Conservation (phyloP, 2,329 filamentous ascomycete species). For the Neocucurbitaria cava region DNA sequence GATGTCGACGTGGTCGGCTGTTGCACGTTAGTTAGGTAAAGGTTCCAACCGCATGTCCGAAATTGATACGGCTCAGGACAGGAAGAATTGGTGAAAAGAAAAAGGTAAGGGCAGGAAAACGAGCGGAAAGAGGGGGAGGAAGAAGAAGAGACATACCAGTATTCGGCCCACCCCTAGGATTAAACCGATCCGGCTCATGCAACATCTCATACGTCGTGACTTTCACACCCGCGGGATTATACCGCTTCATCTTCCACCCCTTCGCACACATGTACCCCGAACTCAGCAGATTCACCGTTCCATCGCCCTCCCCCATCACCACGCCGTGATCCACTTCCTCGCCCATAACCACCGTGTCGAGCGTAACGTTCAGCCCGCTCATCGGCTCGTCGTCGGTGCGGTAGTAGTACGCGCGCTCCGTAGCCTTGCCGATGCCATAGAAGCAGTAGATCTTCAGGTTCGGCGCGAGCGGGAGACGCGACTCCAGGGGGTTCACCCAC, state of each 20-base stretch:
- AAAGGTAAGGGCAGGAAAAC: no score
- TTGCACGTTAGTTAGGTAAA: constrained; percentile 9
- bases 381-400: constrained; percentile 70
- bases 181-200: constrained; percentile 93
- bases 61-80: neutral
- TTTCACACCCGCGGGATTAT: constrained; percentile 84
- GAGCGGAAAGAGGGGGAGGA: no score
- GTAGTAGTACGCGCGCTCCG: constrained; percentile 93
- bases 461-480: constrained; percentile 83
- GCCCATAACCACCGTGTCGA: constrained; percentile 59
- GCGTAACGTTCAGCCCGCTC: constrained; percentile 70
- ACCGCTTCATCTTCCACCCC: constrained; percentile 92
- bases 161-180: constrained; percentile 74
- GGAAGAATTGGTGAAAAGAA: neutral
- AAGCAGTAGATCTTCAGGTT: constrained; percentile 96
- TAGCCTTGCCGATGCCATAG: constrained; percentile 93
- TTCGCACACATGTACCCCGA: constrained; percentile 96
- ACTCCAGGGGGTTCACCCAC: constrained; percentile 95
- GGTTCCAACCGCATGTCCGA: no score
- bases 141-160: constrained; percentile 55
- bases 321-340: constrained; percentile 79
- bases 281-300: constrained; percentile 91
- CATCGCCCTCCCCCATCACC: constrained; percentile 94
- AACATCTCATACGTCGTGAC: constrained; percentile 94
- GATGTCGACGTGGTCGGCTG: constrained; percentile 94